Evolutionary conservation across 371 early-diverging fungal species (phyloP), one percentile per base, ranked within the genome.

Genomic region (Mortierella sp.): DNA sequence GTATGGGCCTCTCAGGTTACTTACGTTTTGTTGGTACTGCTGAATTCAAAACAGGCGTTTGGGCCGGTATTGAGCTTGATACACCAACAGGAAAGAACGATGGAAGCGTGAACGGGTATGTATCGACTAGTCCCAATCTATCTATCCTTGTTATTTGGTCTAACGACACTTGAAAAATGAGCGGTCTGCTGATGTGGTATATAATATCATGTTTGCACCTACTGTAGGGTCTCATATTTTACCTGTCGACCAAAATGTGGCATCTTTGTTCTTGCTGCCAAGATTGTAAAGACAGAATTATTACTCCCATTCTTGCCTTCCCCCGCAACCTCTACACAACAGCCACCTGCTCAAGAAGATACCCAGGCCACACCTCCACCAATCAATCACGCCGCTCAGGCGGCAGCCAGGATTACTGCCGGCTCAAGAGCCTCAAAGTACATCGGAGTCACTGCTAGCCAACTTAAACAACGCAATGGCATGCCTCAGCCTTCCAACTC

Each of bases 61-160:
- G 96, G 96, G 93, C 93, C 11, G 96, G 96, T 21, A 88, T 96
- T 38, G 93, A 93, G 83, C 86, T 96, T 5, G 95, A 95, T 65
- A 81, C 75, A 33, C 94, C 93, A 22, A 84, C 88, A 41, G 96
- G 96, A 52, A 96, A 95, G 83, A 95, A 96, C 77, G 90, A 94
- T 64, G 96, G 96, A 40, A 84, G 86, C 52, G 89, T 93, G 69
- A 86, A 86, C 45, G 96, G 95, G 88, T 89, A 86, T 76, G 84
- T 64, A 32, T 22, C 19, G 62, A 5, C 15, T 41, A 21, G 4
- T 32, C 3, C 3, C 32, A 21, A 60, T 36, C 40, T 16, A 1
- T 32, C 38, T 4, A 9, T 48, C 40, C 22, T 0, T 45, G 10
- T 62, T 62, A 21, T 38, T 38, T 1, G n/a, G 0, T 40, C 58